Evolutionary conservation across 768 basidiomycete genomes (phyloP), one percentile per base, ranked within the genome.

Genomic region (Hygrocybe punicea): DNA sequence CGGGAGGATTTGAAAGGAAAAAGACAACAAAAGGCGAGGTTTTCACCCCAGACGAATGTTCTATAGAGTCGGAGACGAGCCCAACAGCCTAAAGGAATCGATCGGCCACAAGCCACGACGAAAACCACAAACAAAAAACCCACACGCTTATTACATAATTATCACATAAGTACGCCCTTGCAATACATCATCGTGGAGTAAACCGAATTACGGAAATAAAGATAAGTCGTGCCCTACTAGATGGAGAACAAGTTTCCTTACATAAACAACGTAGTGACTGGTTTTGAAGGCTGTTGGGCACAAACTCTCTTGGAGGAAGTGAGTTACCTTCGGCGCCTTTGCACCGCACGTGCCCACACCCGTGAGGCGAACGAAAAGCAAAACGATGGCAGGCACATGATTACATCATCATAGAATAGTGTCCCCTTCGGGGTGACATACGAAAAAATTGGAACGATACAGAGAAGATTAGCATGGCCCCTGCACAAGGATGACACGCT

Each of bases 381-480:
- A 58, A 62, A 71, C 33, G 61, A 29, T 52, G 45, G 13, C 17
- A 14, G 35, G 8, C 33, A 33, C 35, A 4, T 50, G 3, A 4
- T 17, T 48, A 14, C n/a, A 9, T 37, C 8, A 24, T 2, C 25
- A 46, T 36, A n/a, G 6, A 3, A 0, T 44, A 40, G 6, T 83
- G 85, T 85, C 85, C 86, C 85, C 85, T 88, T 87, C 85, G 85
- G 86, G 85, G 89, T 87, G 87, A 85, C 89, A 89, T 87, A 91
- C 85, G 87, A 88, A 89, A 93, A 93, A 91, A 89, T 93, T 93
- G 92, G 90, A 94, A 93, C 91, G 89, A 94, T 95, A 94, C 93
- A 93, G 93, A 96, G 93, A 95, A 95, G 93, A 94, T 96, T 94
- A 95, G 93, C 93, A 96, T 96, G 91, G 94, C 93, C 93, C 94